These are phyloP conservation scores for Ogataea degrootiae DNA, from an alignment of 805 yeast species.

Conservation along the genomic window DNA sequence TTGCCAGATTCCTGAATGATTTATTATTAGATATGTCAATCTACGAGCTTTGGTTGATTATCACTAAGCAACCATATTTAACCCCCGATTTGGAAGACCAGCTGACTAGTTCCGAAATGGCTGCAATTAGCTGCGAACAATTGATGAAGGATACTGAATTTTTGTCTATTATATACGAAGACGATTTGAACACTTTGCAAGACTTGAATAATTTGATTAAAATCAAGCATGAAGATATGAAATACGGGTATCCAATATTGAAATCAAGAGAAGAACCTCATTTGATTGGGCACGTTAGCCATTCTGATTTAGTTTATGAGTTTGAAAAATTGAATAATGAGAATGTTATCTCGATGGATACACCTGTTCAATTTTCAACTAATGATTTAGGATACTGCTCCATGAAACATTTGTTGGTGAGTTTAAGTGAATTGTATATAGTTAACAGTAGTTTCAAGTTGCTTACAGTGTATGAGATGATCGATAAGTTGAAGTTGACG, in stretches of 20 bases:
- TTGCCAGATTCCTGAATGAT: conserved; percentile 70
- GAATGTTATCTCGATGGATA: conserved; percentile 11
- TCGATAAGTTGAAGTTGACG: conserved; percentile 34
- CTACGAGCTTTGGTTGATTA: conserved; percentile 55
- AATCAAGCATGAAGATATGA: not conserved
- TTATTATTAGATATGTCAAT: conserved; percentile 53
- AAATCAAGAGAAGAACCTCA: conserved; percentile 28
- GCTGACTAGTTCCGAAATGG: conserved; percentile 30
- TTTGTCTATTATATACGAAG: conserved; percentile 28
- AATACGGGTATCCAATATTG: conserved; percentile 43
- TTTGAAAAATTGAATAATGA: conserved; percentile 8
- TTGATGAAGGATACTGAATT: conserved; percentile 32
- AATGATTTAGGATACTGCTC: conserved; percentile 12
- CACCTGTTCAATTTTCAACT: conserved; percentile 12
- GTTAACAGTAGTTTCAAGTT: conserved; percentile 30
- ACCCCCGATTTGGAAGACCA: conserved; percentile 34
- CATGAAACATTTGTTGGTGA: conserved; percentile 12
- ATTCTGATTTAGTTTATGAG: conserved; percentile 33
- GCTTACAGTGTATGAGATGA: conserved; percentile 32
- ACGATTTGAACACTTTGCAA: conserved; percentile 22
- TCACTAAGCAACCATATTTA: conserved; percentile 37
- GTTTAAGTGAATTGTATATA: conserved; percentile 17
- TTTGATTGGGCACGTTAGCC: conserved; percentile 40
- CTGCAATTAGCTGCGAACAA: conserved; percentile 31
- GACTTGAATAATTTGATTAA: conserved; percentile 24